Conservation (phyloP, 345 rosid genomes). For the Eucalyptus melliodora region DNA sequence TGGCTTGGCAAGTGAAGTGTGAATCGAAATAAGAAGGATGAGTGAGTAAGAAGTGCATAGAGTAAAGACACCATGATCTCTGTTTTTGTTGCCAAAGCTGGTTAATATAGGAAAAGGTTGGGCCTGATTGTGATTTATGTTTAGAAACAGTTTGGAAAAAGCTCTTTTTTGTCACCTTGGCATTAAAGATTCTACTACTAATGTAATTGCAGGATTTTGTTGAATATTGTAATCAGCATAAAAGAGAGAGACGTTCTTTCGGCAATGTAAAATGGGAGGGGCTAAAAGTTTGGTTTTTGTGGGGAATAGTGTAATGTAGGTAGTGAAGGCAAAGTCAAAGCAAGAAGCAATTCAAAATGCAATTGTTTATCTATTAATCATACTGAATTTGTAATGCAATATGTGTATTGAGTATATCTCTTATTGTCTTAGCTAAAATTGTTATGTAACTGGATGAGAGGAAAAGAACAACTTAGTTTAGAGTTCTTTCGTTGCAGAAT, state of each 20-base stretch:
- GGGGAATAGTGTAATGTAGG: background rate
- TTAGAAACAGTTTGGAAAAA: background rate
- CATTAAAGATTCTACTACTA: background rate
- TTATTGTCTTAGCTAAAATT: background rate
- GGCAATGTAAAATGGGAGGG: background rate
- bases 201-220: background rate
- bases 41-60: background rate
- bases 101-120: conserved; percentile 36
- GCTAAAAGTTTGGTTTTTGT: background rate
- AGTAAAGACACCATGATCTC: background rate
- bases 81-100: background rate
- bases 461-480: background rate
- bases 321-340: too few relatives aligned
- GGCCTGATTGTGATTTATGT: conserved; percentile 14
- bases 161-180: background rate
- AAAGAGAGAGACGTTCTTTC: background rate
- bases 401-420: background rate
- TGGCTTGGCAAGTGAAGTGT: background rate
- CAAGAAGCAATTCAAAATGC: background rate
- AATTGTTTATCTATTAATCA: background rate
- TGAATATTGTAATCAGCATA: background rate
- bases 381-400: background rate
- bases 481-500: background rate
- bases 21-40: background rate
- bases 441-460: background rate